Evolutionary conservation across 306 rosid genomes (phyloP), one percentile per base, ranked within the genome.

Genomic region (Castanea crenata): DNA sequence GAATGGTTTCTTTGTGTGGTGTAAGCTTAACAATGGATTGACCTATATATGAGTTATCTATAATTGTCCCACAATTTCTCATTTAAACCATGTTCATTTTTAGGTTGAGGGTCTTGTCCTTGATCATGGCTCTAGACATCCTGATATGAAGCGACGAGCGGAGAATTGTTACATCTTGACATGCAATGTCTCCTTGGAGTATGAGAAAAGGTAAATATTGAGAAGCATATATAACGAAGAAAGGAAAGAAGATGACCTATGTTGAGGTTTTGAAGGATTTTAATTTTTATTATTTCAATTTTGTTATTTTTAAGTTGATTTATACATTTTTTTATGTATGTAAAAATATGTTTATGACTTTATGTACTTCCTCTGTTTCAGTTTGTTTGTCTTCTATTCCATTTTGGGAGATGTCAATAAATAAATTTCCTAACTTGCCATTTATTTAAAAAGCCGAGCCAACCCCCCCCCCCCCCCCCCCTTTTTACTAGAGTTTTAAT

Each of bases 81-180:
- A 69, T 67, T 52, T 85, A 57, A 68, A 58, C 38, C 3, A 13
- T 71, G 68, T 69, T 77, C 32, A 41, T 75, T 77, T 75, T 34
- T 88, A 95, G 99, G 96, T 95, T 78, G 96, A 95, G 84, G 99
- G 99, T 83, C 97, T 95, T 77, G 99, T 95, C 80, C 99, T 95
- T 74, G 99, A 95, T 87, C 99, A 95, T 74, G 99, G 99, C 79
- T 93, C 99, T 68, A 89, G 99, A 83, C 99, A 95, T 84, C 99
- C 99, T 61, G 99, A 95, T 85, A 93, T 95, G 99, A 95, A 95
- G 85, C 91, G 98, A 29, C 83, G 90, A 4, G 99, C 99, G 34
- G 98, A 95, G 84, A 95, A 95, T 78, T 93, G 99, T 78, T 78
- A 83, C 78, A 95, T 95, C 54, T 80, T 95, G 89, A 95, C 98